Conservation (phyloP, 306 rosid genomes). For the Luffa acutangula region DNA sequence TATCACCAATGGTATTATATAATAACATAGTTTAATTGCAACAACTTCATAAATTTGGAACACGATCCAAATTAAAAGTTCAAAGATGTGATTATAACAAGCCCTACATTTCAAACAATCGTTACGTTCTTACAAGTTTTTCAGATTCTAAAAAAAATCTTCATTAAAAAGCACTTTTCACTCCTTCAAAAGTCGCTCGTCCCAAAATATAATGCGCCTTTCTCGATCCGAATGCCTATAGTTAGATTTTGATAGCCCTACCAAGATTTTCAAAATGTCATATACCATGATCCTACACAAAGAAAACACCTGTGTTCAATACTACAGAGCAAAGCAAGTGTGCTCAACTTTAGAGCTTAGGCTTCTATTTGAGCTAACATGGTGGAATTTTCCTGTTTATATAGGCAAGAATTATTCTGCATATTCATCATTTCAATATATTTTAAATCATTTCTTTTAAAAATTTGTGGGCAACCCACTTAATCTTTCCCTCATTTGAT, state of each 20-base stretch:
- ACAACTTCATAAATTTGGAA: neutral
- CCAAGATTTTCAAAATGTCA: neutral
- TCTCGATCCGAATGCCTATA: neutral
- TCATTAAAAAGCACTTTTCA: neutral
- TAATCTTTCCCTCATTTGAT: conserved; percentile 8
- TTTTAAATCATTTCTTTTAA: neutral
- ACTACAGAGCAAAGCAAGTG: neutral
- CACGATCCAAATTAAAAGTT: no score
- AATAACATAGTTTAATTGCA: neutral
- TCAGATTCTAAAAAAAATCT: no score
- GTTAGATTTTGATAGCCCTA: neutral
- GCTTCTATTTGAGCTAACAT: neutral
- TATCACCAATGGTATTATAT: neutral
- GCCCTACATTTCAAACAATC: no score
- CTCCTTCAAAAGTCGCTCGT: neutral
- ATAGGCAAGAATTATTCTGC: neutral
- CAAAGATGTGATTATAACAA: neutral
- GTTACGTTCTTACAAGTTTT: neutral
- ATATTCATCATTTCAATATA: neutral
- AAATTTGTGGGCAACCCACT: conserved; percentile 20
- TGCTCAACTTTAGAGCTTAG: neutral
- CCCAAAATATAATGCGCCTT: neutral
- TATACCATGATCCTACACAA: neutral
- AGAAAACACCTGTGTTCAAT: neutral
- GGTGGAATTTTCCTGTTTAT: conserved; percentile 16